Conservation (phyloP, 495 filamentous ascomycete genomes). For the Neurospora sp. region DNA sequence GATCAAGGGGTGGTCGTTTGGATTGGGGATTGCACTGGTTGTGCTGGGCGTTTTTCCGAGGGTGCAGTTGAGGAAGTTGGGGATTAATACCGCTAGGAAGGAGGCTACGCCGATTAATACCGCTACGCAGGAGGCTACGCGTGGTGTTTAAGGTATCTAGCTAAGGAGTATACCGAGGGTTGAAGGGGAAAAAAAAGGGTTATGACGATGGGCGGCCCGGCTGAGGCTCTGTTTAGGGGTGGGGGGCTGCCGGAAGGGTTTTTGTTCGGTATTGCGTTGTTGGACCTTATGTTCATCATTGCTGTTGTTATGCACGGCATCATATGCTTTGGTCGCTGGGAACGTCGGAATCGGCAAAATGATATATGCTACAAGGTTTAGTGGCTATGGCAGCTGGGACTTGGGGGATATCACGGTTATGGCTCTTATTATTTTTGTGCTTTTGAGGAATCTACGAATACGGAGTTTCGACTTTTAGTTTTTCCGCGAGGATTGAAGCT, state of each 20-base stretch:
- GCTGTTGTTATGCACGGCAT: neutral
- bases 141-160: neutral
- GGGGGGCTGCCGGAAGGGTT: neutral
- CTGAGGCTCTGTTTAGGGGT: neutral
- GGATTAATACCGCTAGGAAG: conserved; percentile 26
- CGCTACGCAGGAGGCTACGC: neutral
- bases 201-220: neutral
- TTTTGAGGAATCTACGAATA: neutral
- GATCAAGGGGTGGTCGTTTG: conserved; percentile 64
- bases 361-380: neutral
- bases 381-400: neutral
- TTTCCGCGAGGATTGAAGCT: neutral
- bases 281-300: neutral
- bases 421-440: neutral
- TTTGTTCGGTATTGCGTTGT: neutral
- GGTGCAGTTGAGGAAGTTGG: conserved; percentile 76
- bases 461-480: neutral
- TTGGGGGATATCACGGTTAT: neutral
- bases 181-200: neutral
- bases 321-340: neutral
- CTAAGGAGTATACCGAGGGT: neutral
- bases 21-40: conserved; percentile 49
- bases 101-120: conserved; percentile 19
- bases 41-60: conserved; percentile 63
- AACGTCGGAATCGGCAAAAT: neutral